A percentile compares a stretch with the other conserved stretches of the same genome.
phyloP scores from a whole-genome alignment of 1,139 yeast genomes.

The Nadsonia commutata region DNA sequence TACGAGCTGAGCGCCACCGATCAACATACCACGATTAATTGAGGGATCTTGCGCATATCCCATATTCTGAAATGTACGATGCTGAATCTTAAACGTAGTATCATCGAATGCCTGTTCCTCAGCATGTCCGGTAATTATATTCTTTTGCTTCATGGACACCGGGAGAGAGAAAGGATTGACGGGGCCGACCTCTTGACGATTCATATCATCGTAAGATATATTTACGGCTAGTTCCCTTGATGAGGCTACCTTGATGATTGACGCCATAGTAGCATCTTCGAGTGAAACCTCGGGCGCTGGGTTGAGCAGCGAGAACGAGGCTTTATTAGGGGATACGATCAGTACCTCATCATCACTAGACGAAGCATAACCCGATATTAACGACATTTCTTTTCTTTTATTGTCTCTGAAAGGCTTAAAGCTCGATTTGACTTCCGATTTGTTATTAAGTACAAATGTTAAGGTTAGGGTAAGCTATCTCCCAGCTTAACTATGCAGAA shows the following conservation, averaged over 20 bases:
- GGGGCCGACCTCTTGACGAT: not conserved
- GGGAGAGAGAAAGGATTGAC: not conserved
- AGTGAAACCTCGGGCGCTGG: not conserved
- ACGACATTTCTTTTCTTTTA: too few relatives aligned
- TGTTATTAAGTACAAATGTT: too few relatives aligned
- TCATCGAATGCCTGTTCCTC: constrained; percentile 28
- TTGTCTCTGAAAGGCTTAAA: too few relatives aligned
- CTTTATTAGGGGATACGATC: not conserved
- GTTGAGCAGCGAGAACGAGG: not conserved
- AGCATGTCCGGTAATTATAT: constrained; percentile 25
- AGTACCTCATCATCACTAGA: not conserved
- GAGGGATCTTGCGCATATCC: constrained; percentile 23
- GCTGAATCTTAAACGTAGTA: constrained; percentile 28
- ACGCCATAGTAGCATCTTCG: not conserved
- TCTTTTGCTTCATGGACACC: constrained; percentile 5
- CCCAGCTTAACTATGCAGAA: too few relatives aligned
- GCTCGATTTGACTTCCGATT: too few relatives aligned
- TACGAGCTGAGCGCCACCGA: constrained; percentile 8
- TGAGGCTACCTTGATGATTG: not conserved
- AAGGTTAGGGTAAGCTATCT: too few relatives aligned
- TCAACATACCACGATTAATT: constrained; percentile 2
- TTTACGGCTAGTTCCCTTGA: not conserved
- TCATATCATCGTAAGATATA: not conserved
- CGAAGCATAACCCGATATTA: not conserved
- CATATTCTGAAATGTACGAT: constrained; percentile 21